phyloP scores from a whole-genome alignment of 2,329 filamentous ascomycete species.

The Alternaria arborescens region DNA sequence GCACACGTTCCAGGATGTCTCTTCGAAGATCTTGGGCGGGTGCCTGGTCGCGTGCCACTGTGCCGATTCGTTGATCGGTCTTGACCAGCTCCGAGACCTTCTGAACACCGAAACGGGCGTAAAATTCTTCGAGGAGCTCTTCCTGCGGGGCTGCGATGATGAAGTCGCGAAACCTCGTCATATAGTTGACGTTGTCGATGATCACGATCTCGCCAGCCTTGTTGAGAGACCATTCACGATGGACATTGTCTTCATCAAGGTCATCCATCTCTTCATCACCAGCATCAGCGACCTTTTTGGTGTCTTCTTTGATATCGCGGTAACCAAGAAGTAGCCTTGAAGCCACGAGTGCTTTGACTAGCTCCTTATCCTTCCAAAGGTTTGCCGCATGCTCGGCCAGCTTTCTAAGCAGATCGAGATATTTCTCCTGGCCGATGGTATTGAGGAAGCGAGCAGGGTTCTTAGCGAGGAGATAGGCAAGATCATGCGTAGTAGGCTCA shows the following conservation, averaged over 20 bases:
- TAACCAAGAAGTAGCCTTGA: conserved; percentile 85
- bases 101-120: conserved; percentile 79
- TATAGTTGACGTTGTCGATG: conserved; percentile 60
- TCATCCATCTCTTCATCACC: conserved; percentile 55
- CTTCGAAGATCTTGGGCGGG: conserved; percentile 75
- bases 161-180: conserved; percentile 84
- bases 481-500: conserved; percentile 86
- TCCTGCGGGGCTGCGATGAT: conserved; percentile 91
- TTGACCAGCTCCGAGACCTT: conserved; percentile 80
- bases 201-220: conserved; percentile 80
- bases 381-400: conserved; percentile 75
- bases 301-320: conserved; percentile 71
- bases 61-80: conserved; percentile 77
- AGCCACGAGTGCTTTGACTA: conserved; percentile 78
- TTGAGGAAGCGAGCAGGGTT: conserved; percentile 85
- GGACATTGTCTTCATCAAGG: conserved; percentile 55
- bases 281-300: conserved; percentile 49
- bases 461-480: conserved; percentile 81
- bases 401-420: conserved; percentile 81
- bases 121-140: conserved; percentile 84
- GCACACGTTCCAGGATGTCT: conserved; percentile 85
- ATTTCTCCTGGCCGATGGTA: conserved; percentile 84
- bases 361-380: conserved; percentile 78
- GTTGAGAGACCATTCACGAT: conserved; percentile 80
- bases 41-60: conserved; percentile 70